A percentile compares a stretch with the other conserved stretches of the same genome.
Evolutionary conservation across 306 rosid species (phyloP).

Genomic region (Potentilla sterilis): DNA sequence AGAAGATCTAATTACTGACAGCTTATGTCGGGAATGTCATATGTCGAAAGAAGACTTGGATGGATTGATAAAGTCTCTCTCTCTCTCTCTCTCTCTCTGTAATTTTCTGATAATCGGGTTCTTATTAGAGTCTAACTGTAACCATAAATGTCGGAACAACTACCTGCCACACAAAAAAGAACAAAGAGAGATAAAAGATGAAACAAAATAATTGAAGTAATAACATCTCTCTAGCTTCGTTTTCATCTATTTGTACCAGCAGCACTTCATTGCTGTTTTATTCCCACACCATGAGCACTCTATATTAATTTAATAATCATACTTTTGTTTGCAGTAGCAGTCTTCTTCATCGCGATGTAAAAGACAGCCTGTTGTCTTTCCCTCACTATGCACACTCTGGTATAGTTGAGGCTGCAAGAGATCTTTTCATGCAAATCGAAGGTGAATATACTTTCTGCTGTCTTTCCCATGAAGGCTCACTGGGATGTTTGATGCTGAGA

Average conservation of each 20-base stretch:
- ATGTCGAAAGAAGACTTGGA: conserved; percentile 73
- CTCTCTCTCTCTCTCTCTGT: not conserved
- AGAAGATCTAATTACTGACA: conserved; percentile 89
- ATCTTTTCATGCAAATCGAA: conserved; percentile 76
- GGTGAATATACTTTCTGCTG: conserved; percentile 34
- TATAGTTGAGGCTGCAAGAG: conserved; percentile 78
- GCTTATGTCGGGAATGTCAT: conserved; percentile 71
- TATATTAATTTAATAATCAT: not conserved
- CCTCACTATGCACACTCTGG: conserved; percentile 92
- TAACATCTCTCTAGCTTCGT: not conserved
- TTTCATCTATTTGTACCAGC: not conserved
- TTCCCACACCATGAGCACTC: not conserved
- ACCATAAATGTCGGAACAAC: not conserved
- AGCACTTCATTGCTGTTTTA: not conserved
- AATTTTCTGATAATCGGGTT: not conserved
- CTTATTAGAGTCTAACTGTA: not conserved
- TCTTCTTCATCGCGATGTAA: conserved; percentile 42
- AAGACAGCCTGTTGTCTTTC: conserved; percentile 45
- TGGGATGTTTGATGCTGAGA: not conserved
- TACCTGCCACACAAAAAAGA: not conserved
- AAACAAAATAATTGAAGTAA: not conserved
- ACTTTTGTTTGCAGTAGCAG: conserved; percentile 47
- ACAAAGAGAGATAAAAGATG: not conserved
- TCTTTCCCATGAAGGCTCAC: not conserved
- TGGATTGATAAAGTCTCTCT: conserved; percentile 71